Conservation (phyloP, 768 basidiomycete species). For the Podaxis sp. region DNA sequence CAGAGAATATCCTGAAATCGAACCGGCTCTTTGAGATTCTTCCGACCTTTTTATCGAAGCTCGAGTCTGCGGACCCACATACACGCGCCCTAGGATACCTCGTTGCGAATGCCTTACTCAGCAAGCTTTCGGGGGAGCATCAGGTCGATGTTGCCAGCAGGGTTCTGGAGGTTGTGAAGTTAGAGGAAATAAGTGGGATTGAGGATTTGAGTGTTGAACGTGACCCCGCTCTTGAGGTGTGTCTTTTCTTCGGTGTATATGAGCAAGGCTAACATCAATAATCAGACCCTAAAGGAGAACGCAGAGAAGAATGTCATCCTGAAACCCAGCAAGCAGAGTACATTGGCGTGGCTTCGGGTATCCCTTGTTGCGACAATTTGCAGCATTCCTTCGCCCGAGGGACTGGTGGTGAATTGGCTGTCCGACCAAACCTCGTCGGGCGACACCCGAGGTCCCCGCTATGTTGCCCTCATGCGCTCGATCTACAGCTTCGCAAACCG, state of each 20-base stretch:
- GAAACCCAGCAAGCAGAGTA: slow-evolving; percentile 62
- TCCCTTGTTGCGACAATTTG: slow-evolving; percentile 54
- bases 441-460: slow-evolving; percentile 36
- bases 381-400: slow-evolving; percentile 45
- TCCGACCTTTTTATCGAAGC: slow-evolving; percentile 47
- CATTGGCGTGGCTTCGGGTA: slow-evolving; percentile 56
- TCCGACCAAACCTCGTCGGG: slow-evolving; percentile 22
- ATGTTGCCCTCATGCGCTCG: slow-evolving; percentile 58
- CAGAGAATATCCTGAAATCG: slow-evolving; percentile 68
- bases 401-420: slow-evolving; percentile 53
- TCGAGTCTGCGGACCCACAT: slow-evolving; percentile 51
- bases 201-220: slow-evolving; percentile 35
- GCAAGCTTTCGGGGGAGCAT: slow-evolving; percentile 53
- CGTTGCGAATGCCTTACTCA: slow-evolving; percentile 60
- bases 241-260: slow-evolving; percentile 13
- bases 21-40: slow-evolving; percentile 43
- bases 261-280: slow-evolving; percentile 25
- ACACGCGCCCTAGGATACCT: slow-evolving; percentile 60
- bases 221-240: slow-evolving; percentile 33
- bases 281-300: slow-evolving; percentile 41
- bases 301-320: slow-evolving; percentile 44
- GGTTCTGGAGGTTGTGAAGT: slow-evolving; percentile 45
- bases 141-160: slow-evolving; percentile 55
- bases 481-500: slow-evolving; percentile 71
- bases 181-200: slow-evolving; percentile 45